Conservation (phyloP, 805 yeast species). For the Debaryomyces castellii region DNA sequence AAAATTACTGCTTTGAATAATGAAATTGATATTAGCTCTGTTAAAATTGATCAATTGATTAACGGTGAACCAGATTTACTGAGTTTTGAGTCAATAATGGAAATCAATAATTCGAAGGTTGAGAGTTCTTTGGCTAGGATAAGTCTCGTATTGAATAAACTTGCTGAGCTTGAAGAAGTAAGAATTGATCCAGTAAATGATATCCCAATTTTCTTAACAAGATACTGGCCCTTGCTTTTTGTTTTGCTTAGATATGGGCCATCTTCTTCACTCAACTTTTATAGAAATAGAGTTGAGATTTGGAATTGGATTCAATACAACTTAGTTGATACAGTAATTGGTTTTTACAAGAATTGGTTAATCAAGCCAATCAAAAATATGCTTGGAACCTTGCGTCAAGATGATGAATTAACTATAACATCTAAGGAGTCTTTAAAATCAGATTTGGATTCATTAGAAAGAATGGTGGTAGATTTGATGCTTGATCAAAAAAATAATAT, state of each 20-base stretch:
- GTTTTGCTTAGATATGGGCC: conserved; percentile 54
- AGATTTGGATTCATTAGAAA: conserved; percentile 75
- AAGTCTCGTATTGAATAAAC: conserved; percentile 5
- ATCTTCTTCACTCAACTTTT: conserved; percentile 35
- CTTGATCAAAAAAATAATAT: conserved; percentile 19
- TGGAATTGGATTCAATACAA: conserved; percentile 56
- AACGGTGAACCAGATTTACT: conserved; percentile 15
- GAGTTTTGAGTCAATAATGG: conserved; percentile 6
- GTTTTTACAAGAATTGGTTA: conserved; percentile 83
- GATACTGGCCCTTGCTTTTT: conserved; percentile 68
- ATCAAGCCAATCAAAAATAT: conserved; percentile 71
- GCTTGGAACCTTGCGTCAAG: conserved; percentile 79
- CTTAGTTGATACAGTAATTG: conserved; percentile 59
- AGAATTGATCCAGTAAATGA: conserved; percentile 7
- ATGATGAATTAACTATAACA: conserved; percentile 69
- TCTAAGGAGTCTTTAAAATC: conserved; percentile 76
- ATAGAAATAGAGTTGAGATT: conserved; percentile 55
- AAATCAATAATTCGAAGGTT: not conserved
- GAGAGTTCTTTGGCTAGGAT: conserved; percentile 2
- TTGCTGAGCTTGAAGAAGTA: conserved; percentile 9
- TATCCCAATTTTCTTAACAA: conserved; percentile 40
- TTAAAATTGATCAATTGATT: conserved; percentile 23
- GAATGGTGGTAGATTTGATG: conserved; percentile 83
- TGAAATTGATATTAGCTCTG: conserved; percentile 23
- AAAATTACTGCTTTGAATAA: conserved; percentile 18